Conservation (phyloP, 371 early-diverging fungal species). For the Mortierella sp. region DNA sequence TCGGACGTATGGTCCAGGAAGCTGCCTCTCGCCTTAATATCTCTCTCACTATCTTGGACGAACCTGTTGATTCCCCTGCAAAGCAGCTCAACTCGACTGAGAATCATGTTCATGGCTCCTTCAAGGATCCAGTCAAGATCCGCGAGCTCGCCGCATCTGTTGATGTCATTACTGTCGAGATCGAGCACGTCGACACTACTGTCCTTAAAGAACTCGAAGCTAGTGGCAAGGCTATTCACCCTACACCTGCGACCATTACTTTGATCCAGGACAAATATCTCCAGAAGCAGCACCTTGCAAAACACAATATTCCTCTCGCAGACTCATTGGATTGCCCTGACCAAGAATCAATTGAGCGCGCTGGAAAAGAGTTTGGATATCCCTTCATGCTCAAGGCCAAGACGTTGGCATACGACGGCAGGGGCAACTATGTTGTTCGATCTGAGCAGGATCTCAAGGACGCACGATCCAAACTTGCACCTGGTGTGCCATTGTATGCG, state of each 20-base stretch:
- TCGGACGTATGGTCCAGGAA: conserved; percentile 97
- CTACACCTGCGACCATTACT: conserved; percentile 10
- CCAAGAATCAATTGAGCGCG: conserved; percentile 62
- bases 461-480: conserved; percentile 65
- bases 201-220: conserved; percentile 77
- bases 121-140: conserved; percentile 83
- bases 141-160: conserved; percentile 77
- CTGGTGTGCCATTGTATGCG: conserved; percentile 80
- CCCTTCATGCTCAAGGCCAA: conserved; percentile 96
- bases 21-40: conserved; percentile 81
- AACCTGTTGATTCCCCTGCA: conserved; percentile 81
- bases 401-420: conserved; percentile 95
- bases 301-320: conserved; percentile 78
- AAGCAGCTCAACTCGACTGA: conserved; percentile 83
- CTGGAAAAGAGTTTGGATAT: conserved; percentile 80
- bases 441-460: conserved; percentile 71
- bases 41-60: conserved; percentile 77
- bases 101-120: conserved; percentile 83
- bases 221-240: conserved; percentile 25
- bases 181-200: conserved; percentile 93
- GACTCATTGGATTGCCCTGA: conserved; percentile 67
- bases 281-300: conserved; percentile 85
- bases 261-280: conserved; percentile 95
- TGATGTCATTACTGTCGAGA: conserved; percentile 94
- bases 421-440: conserved; percentile 90